Evolutionary conservation across 2,329 filamentous ascomycete species (phyloP), one percentile per base, ranked within the genome.

Genomic region (Cercospora janseana): DNA sequence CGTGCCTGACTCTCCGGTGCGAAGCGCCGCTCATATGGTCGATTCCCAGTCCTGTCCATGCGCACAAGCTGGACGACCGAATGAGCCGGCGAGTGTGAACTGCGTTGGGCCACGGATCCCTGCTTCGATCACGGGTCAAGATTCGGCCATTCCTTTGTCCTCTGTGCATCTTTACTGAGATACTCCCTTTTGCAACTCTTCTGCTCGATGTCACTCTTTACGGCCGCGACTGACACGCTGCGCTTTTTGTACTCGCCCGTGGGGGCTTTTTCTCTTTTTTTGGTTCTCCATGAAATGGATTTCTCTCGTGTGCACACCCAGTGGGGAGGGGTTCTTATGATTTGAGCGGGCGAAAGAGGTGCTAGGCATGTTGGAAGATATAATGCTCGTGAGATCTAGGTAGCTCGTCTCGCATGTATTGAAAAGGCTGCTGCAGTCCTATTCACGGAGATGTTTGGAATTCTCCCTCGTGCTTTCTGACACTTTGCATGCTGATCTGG

Each of bases 31-130:
- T 59, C 56, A 31, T 55, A 52, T 26, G 56, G 55, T 37, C 40
- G 49, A 24, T 59, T 57, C 18, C 51, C 56, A 28, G 43, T 56
- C 41, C 31, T 52, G 38, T 35, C 55, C 24, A 56, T 58, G 23
- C 52, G 41, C 24, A 58, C 49, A 37, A 59, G 49, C 46, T 54
- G n/a, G n/a, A n/a, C n/a, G n/a, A n/a, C n/a, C n/a, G n/a, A n/a
- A n/a, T n/a, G n/a, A n/a, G n/a, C n/a, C n/a, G n/a, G n/a, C n/a
- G n/a, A n/a, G n/a, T n/a, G n/a, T n/a, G n/a, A n/a, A n/a, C n/a
- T n/a, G n/a, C n/a, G n/a, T n/a, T n/a, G n/a, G n/a, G n/a, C n/a
- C n/a, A n/a, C n/a, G n/a, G n/a, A n/a, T n/a, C 35, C 35, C 23
- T 24, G 18, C 35, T 40, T 37, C 26, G 2, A 13, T 23, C 21